A percentile compares a stretch with the other conserved stretches of the same genome.
phyloP scores from a whole-genome alignment of 202 grass and related monocot genomes.

The Eragrostis tef region DNA sequence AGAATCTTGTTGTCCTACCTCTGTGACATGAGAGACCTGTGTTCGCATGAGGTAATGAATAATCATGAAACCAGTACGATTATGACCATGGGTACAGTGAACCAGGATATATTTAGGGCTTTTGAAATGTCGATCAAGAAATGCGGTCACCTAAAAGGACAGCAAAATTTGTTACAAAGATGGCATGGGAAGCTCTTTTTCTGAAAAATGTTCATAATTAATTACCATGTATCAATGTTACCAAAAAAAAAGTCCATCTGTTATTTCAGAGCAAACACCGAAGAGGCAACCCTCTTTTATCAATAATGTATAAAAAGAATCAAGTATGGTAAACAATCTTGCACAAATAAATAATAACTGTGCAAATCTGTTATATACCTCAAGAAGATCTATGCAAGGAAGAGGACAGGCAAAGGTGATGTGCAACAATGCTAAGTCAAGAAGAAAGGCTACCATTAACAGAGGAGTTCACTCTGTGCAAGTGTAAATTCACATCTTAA shows the following conservation, averaged over 20 bases:
- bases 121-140: slow-evolving; percentile 65
- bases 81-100: slow-evolving; percentile 99
- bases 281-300: not conserved
- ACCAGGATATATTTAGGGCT: slow-evolving; percentile 83
- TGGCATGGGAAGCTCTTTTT: slow-evolving; percentile 19
- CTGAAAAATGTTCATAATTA: not conserved
- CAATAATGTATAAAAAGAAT: not conserved
- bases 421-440: too few relatives aligned
- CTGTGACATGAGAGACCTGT: slow-evolving; percentile 64
- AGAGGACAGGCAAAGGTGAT: too few relatives aligned
- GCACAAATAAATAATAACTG: too few relatives aligned
- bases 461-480: too few relatives aligned
- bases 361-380: too few relatives aligned
- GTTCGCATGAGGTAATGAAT: slow-evolving; percentile 93
- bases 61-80: slow-evolving; percentile 98
- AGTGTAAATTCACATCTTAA: too few relatives aligned
- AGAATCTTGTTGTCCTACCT: slow-evolving; percentile 55
- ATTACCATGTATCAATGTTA: not conserved
- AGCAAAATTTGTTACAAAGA: slow-evolving; percentile 19
- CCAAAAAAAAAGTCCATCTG: too few relatives aligned
- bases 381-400: too few relatives aligned
- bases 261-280: not conserved
- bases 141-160: slow-evolving; percentile 69
- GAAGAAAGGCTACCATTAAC: too few relatives aligned
- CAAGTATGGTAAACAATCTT: too few relatives aligned